phyloP scores from a whole-genome alignment of 805 yeast species.

The Candida taoyuanica region DNA sequence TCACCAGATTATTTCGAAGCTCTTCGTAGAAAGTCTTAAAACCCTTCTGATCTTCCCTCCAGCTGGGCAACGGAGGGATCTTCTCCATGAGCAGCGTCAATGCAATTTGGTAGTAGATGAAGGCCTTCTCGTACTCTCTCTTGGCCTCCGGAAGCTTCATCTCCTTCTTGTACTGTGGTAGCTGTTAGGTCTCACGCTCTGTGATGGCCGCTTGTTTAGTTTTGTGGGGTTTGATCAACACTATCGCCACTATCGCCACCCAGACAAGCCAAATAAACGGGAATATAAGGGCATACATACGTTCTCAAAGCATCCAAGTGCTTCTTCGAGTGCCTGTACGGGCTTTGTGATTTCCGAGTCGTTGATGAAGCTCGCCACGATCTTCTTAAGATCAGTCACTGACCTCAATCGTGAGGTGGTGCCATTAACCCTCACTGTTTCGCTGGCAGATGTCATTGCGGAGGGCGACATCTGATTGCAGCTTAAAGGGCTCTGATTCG shows the following conservation, averaged over 20 bases:
- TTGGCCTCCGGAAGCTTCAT: slow-evolving; percentile 6
- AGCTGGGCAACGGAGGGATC: slow-evolving; percentile 9
- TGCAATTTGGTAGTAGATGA: slow-evolving; percentile 12
- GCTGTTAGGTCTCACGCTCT: slow-evolving; percentile 2
- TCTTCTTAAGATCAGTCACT: slow-evolving; percentile 7
- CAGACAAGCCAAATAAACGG: too few relatives aligned
- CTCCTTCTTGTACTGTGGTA: slow-evolving; percentile 12
- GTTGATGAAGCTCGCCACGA: slow-evolving; percentile 9
- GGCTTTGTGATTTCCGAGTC: slow-evolving; percentile 7
- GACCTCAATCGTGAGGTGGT: slow-evolving; percentile 4
- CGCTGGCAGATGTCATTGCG: slow-evolving; percentile 5
- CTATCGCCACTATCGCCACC: too few relatives aligned
- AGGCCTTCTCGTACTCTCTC: slow-evolving; percentile 17
- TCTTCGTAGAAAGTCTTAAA: slow-evolving; percentile 2
- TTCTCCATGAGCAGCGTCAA: slow-evolving; percentile 1
- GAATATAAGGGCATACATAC: slow-evolving; percentile 5
- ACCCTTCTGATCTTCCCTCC: slow-evolving; percentile 1
- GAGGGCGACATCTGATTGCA: background rate
- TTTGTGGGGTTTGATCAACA: background rate
- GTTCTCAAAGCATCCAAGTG: slow-evolving; percentile 16
- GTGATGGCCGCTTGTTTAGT: background rate
- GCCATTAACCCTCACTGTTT: slow-evolving; percentile 1
- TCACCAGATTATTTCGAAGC: background rate
- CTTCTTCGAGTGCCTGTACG: slow-evolving; percentile 6
- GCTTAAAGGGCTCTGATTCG: too few relatives aligned